Percentiles rank a stretch among this genome's conserved stretches.
Evolutionary conservation across 129 eudicot genomes (phyloP).

Genomic region (Flaveria trinervia): DNA sequence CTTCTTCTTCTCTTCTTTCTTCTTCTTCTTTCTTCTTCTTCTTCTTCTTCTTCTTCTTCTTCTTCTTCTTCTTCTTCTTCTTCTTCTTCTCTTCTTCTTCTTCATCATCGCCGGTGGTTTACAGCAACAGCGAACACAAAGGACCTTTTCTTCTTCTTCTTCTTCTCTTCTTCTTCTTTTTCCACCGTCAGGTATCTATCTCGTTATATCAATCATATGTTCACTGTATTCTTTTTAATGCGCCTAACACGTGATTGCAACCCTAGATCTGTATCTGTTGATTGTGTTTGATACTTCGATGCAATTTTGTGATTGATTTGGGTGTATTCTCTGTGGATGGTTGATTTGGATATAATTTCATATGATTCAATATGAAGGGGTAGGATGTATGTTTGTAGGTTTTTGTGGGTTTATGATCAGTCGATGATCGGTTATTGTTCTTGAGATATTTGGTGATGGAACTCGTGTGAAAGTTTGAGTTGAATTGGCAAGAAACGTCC

Average conservation of each 20-base stretch:
- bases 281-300: background rate
- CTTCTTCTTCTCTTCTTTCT: background rate
- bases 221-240: conserved; percentile 16
- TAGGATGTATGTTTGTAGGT: conserved; percentile 7
- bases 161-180: conserved; percentile 9
- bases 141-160: no score
- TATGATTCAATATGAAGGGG: background rate
- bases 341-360: conserved; percentile 16
- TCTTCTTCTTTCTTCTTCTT: conserved; percentile 8
- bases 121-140: no score
- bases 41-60: conserved; percentile 11
- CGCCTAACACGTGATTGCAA: conserved; percentile 32
- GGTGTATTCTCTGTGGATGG: background rate
- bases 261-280: conserved; percentile 38
- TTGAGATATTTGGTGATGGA: conserved; percentile 21
- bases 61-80: background rate
- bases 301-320: conserved; percentile 23
- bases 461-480: conserved; percentile 1
- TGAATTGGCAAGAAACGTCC: conserved; percentile 3
- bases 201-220: background rate
- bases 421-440: conserved; percentile 17
- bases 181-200: conserved; percentile 35
- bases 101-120: conserved; percentile 26
- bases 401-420: conserved; percentile 17
- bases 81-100: background rate